Evolutionary conservation across 176 grass and related monocot species (phyloP), one percentile per base, ranked within the genome.

Genomic region (Aegilops umbellulata): DNA sequence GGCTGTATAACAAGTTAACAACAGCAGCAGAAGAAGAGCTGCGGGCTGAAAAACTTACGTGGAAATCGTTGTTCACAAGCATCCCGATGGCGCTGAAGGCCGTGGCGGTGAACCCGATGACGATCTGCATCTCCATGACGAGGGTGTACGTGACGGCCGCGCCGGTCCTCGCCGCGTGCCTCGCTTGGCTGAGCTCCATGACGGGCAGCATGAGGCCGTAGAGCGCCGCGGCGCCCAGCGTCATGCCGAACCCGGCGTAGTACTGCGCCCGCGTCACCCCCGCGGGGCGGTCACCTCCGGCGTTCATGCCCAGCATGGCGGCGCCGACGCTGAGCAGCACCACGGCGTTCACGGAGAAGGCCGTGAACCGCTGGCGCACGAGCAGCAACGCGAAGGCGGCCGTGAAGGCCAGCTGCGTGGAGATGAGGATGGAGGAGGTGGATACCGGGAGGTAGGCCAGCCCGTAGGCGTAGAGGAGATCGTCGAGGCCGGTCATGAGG

Each of bases 101-200:
- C 2, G 93, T 95, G 55, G 87, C 95, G 17, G 83, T 78, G 82
- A 93, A 65, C 1, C 93, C 89, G 51, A 97, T 93, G 46, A 90
- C 83, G 55, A 98, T 41, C 83, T 95, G 93, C 91, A 98, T 93
- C 93, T 98, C 95, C 88, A 92, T 83, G 71, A 93, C 88, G 70
- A 98, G 65, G 30, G 90, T 90, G 87, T 94, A 95, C 38, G 22
- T 89, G 8, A 95, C 81, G 22, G 79, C 63, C 20, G 34, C 69
- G 23, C 77, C 51, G 16, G 85, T 14, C 27, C 72, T 58, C n/a
- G 85, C 74, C 6, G 86, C 83, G 77, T 93, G 92, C 11, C 65
- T 86, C 81, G 89, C 71, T 86, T 98, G 94, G 83, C 76, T 87
- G 73, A 92, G 85, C 81, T 98, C 93, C 80, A 98, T 57, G 81